phyloP scores from a whole-genome alignment of 2,329 filamentous ascomycete species.

The Harringtonia aguacate region DNA sequence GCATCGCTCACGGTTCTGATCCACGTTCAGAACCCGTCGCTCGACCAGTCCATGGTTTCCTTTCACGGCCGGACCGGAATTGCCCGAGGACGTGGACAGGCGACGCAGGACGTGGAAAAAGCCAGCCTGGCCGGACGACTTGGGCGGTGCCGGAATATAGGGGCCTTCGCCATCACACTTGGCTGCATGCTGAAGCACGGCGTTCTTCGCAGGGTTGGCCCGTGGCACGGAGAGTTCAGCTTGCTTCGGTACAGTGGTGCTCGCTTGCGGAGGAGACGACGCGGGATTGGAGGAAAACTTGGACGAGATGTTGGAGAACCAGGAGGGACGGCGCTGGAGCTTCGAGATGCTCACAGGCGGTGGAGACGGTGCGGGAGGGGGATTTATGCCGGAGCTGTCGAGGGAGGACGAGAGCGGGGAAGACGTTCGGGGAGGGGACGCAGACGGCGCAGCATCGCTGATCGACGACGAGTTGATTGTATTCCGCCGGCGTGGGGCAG shows the following conservation, averaged over 20 bases:
- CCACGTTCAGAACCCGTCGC: conserved; percentile 74
- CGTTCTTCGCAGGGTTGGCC: conserved; percentile 41
- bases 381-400: not conserved
- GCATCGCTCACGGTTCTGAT: conserved; percentile 69
- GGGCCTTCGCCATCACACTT: conserved; percentile 51
- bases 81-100: conserved; percentile 53
- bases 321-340: conserved; percentile 57
- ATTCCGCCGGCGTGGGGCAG: conserved; percentile 15
- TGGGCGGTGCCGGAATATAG: conserved; percentile 67
- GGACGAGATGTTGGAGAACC: conserved; percentile 87
- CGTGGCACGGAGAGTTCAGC: conserved; percentile 37
- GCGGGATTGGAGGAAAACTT: conserved; percentile 61
- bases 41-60: conserved; percentile 62
- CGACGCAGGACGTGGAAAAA: conserved; percentile 77
- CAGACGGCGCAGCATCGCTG: too few species aligned
- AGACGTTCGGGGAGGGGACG: not conserved
- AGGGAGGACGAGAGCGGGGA: not conserved
- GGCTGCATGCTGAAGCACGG: conserved; percentile 45
- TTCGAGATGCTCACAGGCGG: not conserved
- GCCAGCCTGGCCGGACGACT: conserved; percentile 47
- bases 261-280: conserved; percentile 22
- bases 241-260: conserved; percentile 22
- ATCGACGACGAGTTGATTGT: conserved; percentile 15
- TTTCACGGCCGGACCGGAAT: conserved; percentile 32
- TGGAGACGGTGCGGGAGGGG: not conserved